Evolutionary conservation across 2,329 filamentous ascomycete species (phyloP).

Genomic region (Pseudogymnoascus sp.): DNA sequence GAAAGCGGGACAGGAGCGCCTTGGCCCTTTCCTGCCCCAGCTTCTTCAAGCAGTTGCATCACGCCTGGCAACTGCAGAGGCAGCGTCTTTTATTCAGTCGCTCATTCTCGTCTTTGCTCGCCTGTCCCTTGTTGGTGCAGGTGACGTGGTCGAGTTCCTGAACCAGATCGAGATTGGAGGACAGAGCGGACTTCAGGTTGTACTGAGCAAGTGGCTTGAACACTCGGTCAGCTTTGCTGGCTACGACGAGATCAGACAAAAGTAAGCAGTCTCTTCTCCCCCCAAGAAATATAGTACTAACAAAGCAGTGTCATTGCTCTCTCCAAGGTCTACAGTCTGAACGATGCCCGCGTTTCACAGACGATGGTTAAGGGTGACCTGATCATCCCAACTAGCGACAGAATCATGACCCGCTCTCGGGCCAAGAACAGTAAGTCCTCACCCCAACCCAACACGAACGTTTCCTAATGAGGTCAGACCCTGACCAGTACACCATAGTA

Average conservation of each 20-base stretch:
- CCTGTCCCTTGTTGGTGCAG: conserved; percentile 73
- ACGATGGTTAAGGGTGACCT: conserved; percentile 88
- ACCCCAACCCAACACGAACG: conserved; percentile 18
- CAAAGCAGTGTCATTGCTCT: conserved; percentile 72
- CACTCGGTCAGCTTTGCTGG: conserved; percentile 97
- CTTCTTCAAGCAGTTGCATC: conserved; percentile 83
- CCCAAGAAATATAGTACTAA: conserved; percentile 25
- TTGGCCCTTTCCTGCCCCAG: conserved; percentile 84
- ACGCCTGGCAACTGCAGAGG: conserved; percentile 71
- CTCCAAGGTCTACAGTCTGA: conserved; percentile 80
- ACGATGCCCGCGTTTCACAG: conserved; percentile 69
- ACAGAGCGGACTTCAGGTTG: conserved; percentile 77
- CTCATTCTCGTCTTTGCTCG: conserved; percentile 92
- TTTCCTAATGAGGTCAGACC: conserved; percentile 45
- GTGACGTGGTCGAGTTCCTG: conserved; percentile 87
- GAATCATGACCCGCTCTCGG: conserved; percentile 91
- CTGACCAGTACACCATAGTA: conserved; percentile 82
- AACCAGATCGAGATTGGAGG: conserved; percentile 73
- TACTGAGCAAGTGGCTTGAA: conserved; percentile 91
- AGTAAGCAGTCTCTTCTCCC: conserved; percentile 49
- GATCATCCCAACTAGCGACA: conserved; percentile 67
- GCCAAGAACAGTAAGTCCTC: conserved; percentile 64
- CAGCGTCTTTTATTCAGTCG: conserved; percentile 89
- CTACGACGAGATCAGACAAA: conserved; percentile 94
- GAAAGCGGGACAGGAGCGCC: conserved; percentile 82